Evolutionary conservation across 352 stramenopile species (phyloP).

Genomic region (Phytophthora pini): DNA sequence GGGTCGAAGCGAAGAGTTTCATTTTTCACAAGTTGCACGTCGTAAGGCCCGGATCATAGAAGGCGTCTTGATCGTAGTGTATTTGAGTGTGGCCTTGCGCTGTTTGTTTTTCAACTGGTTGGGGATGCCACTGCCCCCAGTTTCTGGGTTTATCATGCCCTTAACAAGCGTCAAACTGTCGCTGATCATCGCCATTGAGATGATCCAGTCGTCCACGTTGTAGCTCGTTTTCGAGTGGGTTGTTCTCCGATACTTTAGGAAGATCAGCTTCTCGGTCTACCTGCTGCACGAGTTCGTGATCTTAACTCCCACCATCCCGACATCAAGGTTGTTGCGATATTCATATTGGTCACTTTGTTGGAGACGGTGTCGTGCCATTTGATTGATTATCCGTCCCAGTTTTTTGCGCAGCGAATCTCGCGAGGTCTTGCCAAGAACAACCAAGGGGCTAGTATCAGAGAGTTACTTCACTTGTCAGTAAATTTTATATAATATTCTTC

Average conservation of each 20-base stretch:
- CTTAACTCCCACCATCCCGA: not conserved
- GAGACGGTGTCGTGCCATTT: not conserved
- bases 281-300: conserved; percentile 5
- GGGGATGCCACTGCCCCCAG: not conserved
- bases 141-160: not conserved
- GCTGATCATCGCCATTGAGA: not conserved
- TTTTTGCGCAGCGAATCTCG: too few relatives aligned
- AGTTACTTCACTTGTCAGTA: too few relatives aligned
- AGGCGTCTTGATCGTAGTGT: not conserved
- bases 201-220: conserved; percentile 1
- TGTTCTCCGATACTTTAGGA: not conserved
- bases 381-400: too few relatives aligned
- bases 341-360: not conserved
- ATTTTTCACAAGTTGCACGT: not conserved
- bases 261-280: conserved; percentile 4
- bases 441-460: too few relatives aligned
- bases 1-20: conserved; percentile 3
- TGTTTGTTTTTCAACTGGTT: conserved; percentile 5
- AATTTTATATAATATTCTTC: too few relatives aligned
- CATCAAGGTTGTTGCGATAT: not conserved
- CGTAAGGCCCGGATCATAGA: not conserved
- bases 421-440: too few relatives aligned
- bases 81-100: conserved; percentile 1
- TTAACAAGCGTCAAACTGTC: not conserved
- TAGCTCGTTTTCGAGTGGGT: conserved; percentile 1